A percentile compares a stretch with the other conserved stretches of the same genome.
phyloP scores from a whole-genome alignment of 805 yeast species.

The Kodamaea kaohsiungensis region DNA sequence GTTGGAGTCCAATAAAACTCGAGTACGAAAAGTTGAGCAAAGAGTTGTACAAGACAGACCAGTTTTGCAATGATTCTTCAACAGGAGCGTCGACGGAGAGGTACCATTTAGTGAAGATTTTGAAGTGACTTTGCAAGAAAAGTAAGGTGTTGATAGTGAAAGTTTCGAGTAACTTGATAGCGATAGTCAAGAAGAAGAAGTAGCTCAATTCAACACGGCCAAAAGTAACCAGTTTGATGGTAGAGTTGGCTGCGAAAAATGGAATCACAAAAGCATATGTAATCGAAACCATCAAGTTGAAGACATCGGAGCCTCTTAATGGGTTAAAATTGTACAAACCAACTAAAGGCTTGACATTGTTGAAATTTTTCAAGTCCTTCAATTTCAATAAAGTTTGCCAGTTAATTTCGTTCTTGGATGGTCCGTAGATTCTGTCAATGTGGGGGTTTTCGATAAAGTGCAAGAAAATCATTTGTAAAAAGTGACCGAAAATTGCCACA shows the following conservation, averaged over 20 bases:
- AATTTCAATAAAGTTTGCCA: conserved; percentile 43
- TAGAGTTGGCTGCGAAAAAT: conserved; percentile 27
- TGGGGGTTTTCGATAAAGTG: conserved; percentile 82
- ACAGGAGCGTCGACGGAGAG: conserved; percentile 65
- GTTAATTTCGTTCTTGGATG: conserved; percentile 42
- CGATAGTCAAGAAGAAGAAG: conserved; percentile 43
- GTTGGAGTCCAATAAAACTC: conserved; percentile 47
- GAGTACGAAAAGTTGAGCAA: conserved; percentile 55
- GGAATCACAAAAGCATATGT: conserved; percentile 47
- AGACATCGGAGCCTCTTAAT: conserved; percentile 63
- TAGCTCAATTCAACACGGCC: conserved; percentile 18
- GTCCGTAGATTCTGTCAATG: conserved; percentile 74
- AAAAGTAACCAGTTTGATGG: conserved; percentile 19
- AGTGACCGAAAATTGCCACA: conserved; percentile 74
- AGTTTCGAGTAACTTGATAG: conserved; percentile 52
- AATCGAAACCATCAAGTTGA: conserved; percentile 45
- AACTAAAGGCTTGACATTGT: conserved; percentile 51
- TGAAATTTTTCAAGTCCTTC: conserved; percentile 47
- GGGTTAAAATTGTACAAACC: conserved; percentile 63
- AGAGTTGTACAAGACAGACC: conserved; percentile 65
- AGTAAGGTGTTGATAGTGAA: conserved; percentile 52
- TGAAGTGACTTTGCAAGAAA: conserved; percentile 57
- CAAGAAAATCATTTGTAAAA: conserved; percentile 72
- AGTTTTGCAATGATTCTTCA: conserved; percentile 66
- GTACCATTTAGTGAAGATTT: conserved; percentile 64